Conservation (phyloP, 768 basidiomycete species). For the Russula brevipes region DNA sequence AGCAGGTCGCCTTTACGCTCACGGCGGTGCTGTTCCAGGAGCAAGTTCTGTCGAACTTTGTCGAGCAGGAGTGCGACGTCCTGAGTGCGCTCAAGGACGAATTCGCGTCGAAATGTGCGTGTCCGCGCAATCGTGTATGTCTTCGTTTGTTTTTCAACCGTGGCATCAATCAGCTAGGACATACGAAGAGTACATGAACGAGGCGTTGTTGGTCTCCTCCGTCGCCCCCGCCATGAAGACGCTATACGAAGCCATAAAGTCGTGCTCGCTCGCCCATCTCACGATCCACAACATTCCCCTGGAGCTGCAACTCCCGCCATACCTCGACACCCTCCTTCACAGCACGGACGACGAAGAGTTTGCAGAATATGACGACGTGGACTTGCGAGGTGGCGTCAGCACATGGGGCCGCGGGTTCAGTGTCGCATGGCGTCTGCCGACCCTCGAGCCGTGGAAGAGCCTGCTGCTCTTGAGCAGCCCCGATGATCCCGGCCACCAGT, state of each 20-base stretch:
- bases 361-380: conserved; percentile 44
- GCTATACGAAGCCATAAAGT: conserved; percentile 74
- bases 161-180: conserved; percentile 49
- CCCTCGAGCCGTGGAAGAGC: conserved; percentile 88
- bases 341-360: conserved; percentile 52
- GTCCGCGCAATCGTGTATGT: too few relatives aligned
- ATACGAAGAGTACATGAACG: conserved; percentile 50
- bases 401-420: conserved; percentile 66
- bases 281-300: conserved; percentile 74
- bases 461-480: conserved; percentile 66
- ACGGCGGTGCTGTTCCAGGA: conserved; percentile 92
- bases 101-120: conserved; percentile 56
- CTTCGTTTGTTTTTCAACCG: neutral
- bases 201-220: conserved; percentile 61
- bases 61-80: conserved; percentile 72
- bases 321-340: conserved; percentile 66
- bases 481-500: conserved; percentile 41
- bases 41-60: conserved; percentile 81
- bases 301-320: conserved; percentile 82
- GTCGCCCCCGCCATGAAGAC: conserved; percentile 76
- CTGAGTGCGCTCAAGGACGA: conserved; percentile 68
- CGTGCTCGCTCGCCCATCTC: conserved; percentile 69
- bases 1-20: conserved; percentile 82
- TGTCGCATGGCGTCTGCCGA: conserved; percentile 67
- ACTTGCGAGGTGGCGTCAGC: conserved; percentile 44